Percentiles rank a stretch among this genome's conserved stretches.
Conservation (phyloP, 2,329 filamentous ascomycete species). For the Xenosphaeropsis pyriputrescens region DNA sequence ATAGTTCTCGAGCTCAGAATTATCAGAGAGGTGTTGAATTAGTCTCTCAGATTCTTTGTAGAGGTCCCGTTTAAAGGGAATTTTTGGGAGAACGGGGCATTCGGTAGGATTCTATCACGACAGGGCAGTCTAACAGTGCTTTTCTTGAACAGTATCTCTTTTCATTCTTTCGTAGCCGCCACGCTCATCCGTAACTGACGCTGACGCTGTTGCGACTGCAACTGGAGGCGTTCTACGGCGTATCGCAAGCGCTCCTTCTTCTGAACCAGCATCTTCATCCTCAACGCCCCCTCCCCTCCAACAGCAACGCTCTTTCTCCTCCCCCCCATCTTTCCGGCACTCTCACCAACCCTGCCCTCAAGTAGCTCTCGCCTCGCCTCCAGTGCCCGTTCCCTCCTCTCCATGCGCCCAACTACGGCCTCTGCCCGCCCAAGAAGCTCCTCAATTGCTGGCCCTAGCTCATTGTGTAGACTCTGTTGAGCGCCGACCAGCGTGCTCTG, state of each 20-base stretch:
- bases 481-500: slow-evolving; percentile 48
- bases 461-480: slow-evolving; percentile 49
- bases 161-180: slow-evolving; percentile 18
- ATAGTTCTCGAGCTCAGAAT: no score
- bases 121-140: no score
- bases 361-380: slow-evolving; percentile 53
- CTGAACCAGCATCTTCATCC: slow-evolving; percentile 21
- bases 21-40: no score
- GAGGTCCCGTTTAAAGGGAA: no score
- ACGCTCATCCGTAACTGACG: slow-evolving; percentile 61
- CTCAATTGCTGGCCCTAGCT: slow-evolving; percentile 58
- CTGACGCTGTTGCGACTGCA: slow-evolving; percentile 55
- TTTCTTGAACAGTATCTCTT: no score
- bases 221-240: slow-evolving; percentile 50
- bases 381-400: slow-evolving; percentile 48
- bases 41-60: no score
- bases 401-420: slow-evolving; percentile 50
- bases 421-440: slow-evolving; percentile 47
- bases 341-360: slow-evolving; percentile 40
- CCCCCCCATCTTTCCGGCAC: slow-evolving; percentile 24
- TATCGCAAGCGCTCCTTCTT: slow-evolving; percentile 60
- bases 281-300: slow-evolving; percentile 8
- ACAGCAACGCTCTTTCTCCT: slow-evolving; percentile 22
- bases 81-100: no score
- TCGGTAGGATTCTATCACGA: no score